Percentiles rank a stretch among this genome's conserved stretches.
These are phyloP conservation scores for Naganishia onofrii DNA, from an alignment of 768 basidiomycete genomes.

Conservation along the genomic window DNA sequence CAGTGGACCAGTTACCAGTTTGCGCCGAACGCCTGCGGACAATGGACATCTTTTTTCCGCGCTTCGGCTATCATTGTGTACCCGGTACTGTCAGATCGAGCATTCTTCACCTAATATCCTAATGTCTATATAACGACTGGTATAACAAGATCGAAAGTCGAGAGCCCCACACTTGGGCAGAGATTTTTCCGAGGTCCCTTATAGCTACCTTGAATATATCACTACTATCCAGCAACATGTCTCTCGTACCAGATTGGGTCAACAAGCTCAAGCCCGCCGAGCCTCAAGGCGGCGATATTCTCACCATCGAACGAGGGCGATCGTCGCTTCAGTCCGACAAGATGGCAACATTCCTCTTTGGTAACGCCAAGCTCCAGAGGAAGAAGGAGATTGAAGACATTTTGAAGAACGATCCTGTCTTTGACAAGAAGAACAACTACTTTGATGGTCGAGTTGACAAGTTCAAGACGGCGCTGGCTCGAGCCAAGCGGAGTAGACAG, in stretches of 20 bases:
- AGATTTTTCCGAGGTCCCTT: neutral
- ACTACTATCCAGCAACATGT: slow-evolving; percentile 3
- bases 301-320: slow-evolving; percentile 22
- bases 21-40: too few species aligned
- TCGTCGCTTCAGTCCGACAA: slow-evolving; percentile 11
- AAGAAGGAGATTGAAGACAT: slow-evolving; percentile 11
- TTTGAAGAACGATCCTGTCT: slow-evolving; percentile 37
- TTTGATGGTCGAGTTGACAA: slow-evolving; percentile 41
- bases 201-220: neutral
- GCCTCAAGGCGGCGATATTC: slow-evolving; percentile 18
- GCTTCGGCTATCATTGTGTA: neutral
- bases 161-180: neutral
- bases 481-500: slow-evolving; percentile 42
- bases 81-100: neutral
- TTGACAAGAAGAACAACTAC: slow-evolving; percentile 41
- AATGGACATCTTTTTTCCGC: too few species aligned
- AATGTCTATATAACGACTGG: neutral
- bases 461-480: slow-evolving; percentile 38
- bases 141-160: neutral
- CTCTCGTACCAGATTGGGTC: slow-evolving; percentile 27
- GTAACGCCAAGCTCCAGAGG: neutral
- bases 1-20: too few species aligned
- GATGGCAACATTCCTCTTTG: slow-evolving; percentile 22
- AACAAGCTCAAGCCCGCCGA: slow-evolving; percentile 26
- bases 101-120: neutral